phyloP scores from a whole-genome alignment of 2,329 filamentous ascomycete genomes.

The Bimuria novae-zelandiae region DNA sequence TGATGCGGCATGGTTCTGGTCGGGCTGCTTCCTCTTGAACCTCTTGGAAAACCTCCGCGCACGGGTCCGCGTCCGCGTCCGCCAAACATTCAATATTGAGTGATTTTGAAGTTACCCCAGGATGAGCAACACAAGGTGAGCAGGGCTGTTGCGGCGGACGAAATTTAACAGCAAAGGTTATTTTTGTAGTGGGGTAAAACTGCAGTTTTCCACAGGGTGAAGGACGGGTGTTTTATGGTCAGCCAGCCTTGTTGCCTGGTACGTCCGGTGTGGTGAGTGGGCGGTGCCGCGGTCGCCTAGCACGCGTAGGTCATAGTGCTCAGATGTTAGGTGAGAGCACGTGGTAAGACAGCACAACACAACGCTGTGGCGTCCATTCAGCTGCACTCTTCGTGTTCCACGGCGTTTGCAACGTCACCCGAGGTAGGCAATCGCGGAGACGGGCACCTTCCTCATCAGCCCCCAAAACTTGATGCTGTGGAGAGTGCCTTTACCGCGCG shows the following conservation, averaged over 20 bases:
- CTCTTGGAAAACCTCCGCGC: too few relatives aligned
- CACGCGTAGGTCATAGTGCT: not conserved
- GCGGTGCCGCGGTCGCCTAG: slow-evolving; percentile 5
- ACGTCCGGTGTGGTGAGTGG: not conserved
- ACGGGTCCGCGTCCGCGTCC: too few relatives aligned
- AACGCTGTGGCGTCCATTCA: slow-evolving; percentile 2
- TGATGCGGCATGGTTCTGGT: too few relatives aligned
- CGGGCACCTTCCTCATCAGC: slow-evolving; percentile 1
- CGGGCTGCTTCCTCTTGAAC: too few relatives aligned
- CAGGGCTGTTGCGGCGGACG: too few relatives aligned
- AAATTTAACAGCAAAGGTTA: too few relatives aligned
- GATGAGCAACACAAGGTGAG: too few relatives aligned
- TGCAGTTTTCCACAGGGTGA: not conserved
- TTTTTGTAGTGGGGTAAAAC: not conserved
- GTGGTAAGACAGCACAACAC: not conserved
- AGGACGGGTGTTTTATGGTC: not conserved
- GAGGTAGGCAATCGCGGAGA: not conserved
- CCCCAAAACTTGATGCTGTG: too few relatives aligned
- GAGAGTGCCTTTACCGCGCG: too few relatives aligned
- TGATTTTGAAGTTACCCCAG: too few relatives aligned
- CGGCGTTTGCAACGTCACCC: slow-evolving; percentile 13
- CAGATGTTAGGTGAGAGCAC: not conserved
- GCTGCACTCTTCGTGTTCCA: slow-evolving; percentile 3
- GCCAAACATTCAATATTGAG: too few relatives aligned
- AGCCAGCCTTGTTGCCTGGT: slow-evolving; percentile 10